Evolutionary conservation across 768 basidiomycete species (phyloP).

Genomic region (Trametes gibbosa): DNA sequence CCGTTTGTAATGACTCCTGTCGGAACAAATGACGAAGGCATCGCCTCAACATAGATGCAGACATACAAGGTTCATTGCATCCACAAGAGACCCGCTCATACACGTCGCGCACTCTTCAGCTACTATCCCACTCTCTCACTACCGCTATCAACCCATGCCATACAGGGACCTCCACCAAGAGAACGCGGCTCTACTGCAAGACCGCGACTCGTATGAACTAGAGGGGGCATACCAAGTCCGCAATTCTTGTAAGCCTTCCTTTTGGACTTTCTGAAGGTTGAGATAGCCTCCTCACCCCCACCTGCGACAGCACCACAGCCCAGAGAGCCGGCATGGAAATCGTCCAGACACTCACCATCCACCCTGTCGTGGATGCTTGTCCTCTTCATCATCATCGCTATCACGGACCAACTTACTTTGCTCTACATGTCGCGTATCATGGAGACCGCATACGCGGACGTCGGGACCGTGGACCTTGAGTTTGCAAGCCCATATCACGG

Average conservation of each 20-base stretch:
- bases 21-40: too few species aligned
- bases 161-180: not conserved
- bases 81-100: not conserved
- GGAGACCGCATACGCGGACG: constrained; percentile 10
- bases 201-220: constrained; percentile 1
- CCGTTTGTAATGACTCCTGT: too few species aligned
- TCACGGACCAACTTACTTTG: constrained; percentile 6
- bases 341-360: not conserved
- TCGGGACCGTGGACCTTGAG: constrained; percentile 16
- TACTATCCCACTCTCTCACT: not conserved
- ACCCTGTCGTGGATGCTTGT: constrained; percentile 4
- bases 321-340: not conserved
- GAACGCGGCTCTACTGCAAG: not conserved
- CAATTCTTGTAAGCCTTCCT: not conserved
- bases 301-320: too few species aligned
- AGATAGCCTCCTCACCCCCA: too few species aligned
- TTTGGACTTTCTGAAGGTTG: too few species aligned
- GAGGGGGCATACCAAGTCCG: not conserved
- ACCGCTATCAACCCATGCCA: not conserved
- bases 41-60: too few species aligned
- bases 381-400: constrained; percentile 9
- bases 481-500: constrained; percentile 25
- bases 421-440: constrained; percentile 16
- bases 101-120: not conserved
- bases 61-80: too few species aligned